Percentiles rank a stretch among this genome's conserved stretches.
These are phyloP conservation scores for Triangularia verruculosa DNA, from an alignment of 2,329 filamentous ascomycete species.

Conservation along the genomic window DNA sequence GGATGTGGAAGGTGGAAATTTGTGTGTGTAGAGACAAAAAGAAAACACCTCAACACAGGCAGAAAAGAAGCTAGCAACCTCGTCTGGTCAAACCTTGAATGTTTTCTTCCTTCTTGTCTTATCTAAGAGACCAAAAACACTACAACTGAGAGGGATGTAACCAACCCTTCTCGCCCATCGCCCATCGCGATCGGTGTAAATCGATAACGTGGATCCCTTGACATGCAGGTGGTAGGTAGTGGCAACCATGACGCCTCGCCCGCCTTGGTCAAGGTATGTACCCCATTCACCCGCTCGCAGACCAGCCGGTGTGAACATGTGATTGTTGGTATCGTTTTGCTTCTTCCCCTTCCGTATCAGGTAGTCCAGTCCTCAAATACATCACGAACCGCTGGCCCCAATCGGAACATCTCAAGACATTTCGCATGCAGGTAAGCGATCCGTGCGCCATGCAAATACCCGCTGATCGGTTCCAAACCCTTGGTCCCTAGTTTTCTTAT, in stretches of 20 bases:
- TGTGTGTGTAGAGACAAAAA: neutral
- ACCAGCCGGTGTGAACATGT: neutral
- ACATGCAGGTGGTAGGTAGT: neutral
- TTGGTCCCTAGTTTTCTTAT: neutral
- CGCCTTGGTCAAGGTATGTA: neutral
- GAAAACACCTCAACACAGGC: no score
- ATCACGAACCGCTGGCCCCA: neutral
- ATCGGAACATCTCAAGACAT: neutral
- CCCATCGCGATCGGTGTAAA: neutral
- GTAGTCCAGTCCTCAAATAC: neutral
- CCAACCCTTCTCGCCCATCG: neutral
- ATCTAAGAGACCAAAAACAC: neutral
- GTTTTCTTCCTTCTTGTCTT: no score
- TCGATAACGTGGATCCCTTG: neutral
- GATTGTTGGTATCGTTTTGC: neutral
- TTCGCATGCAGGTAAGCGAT: neutral
- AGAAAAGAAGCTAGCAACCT: neutral
- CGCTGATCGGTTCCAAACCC: conserved; percentile 1
- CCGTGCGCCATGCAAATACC: neutral
- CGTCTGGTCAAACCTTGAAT: no score
- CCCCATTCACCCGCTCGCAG: no score
- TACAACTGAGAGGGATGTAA: neutral
- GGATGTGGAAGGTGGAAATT: neutral
- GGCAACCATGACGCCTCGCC: neutral
- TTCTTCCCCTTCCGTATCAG: neutral